Evolutionary conservation across 2,329 filamentous ascomycete genomes (phyloP).

Genomic region (Aspergillus sp.): DNA sequence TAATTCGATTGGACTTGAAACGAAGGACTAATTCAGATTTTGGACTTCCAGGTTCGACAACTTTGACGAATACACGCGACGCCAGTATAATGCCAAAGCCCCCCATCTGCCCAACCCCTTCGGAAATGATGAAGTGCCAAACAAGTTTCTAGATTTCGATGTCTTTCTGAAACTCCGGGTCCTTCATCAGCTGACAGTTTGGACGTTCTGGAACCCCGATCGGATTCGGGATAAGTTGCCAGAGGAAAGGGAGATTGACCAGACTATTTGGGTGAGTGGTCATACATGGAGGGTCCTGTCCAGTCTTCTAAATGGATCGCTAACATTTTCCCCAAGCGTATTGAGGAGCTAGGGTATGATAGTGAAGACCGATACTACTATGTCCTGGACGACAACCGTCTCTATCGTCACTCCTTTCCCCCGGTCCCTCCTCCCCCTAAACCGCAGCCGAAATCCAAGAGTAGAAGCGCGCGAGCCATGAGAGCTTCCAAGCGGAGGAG

Average conservation of each 20-base stretch:
- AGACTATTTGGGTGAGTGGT: slow-evolving; percentile 67
- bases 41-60: slow-evolving; percentile 58
- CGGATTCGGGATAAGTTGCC: slow-evolving; percentile 78
- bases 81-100: slow-evolving; percentile 77
- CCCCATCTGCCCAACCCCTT: slow-evolving; percentile 70
- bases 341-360: slow-evolving; percentile 64
- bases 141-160: slow-evolving; percentile 72
- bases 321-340: slow-evolving; percentile 28
- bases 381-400: slow-evolving; percentile 83
- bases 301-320: not conserved
- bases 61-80: slow-evolving; percentile 86
- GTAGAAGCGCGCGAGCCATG: slow-evolving; percentile 55
- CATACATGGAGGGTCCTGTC: not conserved
- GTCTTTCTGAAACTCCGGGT: slow-evolving; percentile 69
- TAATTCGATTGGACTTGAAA: slow-evolving; percentile 3
- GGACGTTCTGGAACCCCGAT: slow-evolving; percentile 81
- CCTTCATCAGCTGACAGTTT: slow-evolving; percentile 79
- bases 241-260: slow-evolving; percentile 70
- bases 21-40: slow-evolving; percentile 4
- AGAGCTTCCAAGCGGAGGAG: slow-evolving; percentile 67
- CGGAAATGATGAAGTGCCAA: slow-evolving; percentile 63
- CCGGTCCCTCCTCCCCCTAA: slow-evolving; percentile 47
- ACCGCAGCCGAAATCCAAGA: slow-evolving; percentile 57
- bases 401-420: slow-evolving; percentile 81
- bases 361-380: slow-evolving; percentile 77